Evolutionary conservation across 78 protist genomes (phyloP), one percentile per base, ranked within the genome.

Genomic region (Cavenderia fasciculata): DNA sequence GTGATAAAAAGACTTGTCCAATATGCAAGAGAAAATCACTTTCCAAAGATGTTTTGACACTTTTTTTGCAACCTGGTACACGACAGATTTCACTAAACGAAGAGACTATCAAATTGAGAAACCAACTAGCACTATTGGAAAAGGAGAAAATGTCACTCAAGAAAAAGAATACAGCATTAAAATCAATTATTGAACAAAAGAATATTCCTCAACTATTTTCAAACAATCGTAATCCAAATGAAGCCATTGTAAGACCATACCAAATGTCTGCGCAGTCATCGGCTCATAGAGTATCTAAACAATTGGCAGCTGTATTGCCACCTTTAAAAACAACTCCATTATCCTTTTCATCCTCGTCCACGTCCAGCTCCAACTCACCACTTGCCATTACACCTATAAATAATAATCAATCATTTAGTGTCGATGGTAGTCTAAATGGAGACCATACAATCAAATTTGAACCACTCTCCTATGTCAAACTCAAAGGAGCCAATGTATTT

Each of bases 401-500:
- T 12, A 12, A 12, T 14, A 49, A 49, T 49, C 54, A 49, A 18
- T 18, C 54, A 49, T 18, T 12, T 12, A 12, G 14, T 49, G 12
- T 14, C 54, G 14, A 18, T 14, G 54, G 14, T 49, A 12, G 14
- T 18, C 54, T 14, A 49, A 49, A 49, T 12, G 14, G 54, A 33
- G 85, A 75, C 44, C 25, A 62, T 29, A 14, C 44, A 12, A 29
- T 36, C 16, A 76, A 76, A 23, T 76, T 76, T 62, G 44, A 76
- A 76, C 23, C 59, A 21, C 29, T 29, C 5, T 61, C 86, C 21
- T 62, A 61, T 76, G 34, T 76, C 1, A 74, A 54, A 14, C 7
- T 76, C 25, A 76, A 76, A 16, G 86, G 74, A 23, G 59, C 86
- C 3, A 59, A 47, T 18, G 62, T 47, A 44, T 76, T 76, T 54